Base-by-base conservation (phyloP, 1,139 yeast genomes). In the Sugiyamaella paludigena region DNA sequence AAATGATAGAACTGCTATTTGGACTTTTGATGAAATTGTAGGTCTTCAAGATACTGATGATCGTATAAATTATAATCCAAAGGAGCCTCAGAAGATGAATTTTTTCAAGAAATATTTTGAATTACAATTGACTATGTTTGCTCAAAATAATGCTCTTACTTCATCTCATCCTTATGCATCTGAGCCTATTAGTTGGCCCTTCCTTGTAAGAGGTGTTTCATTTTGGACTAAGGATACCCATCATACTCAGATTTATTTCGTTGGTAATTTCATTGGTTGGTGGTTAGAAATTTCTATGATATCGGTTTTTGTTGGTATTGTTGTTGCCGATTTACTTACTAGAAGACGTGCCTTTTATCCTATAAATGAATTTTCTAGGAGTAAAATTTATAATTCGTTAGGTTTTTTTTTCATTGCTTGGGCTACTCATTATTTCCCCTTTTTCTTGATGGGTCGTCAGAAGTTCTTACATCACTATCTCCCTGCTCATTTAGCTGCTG, bases 151-250 rank as follows among this genome's bases (percentile, higher is more conserved):
- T 69, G 82, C 84, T 59, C 75, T 92, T 59, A 78, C 92, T 4
- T 77, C 92, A 13, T 88, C 87, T 35, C 99, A 92, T 68, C 99
- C 99, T 43, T 94, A 87, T 73, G 96, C 98, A 7, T 87, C 97
- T 4, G 84, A 83, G 56, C 99, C 99, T 4, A 80, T 83, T 56
- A 73, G 85, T 7, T 92, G 99, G 99, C 98, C 98, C n/a, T 77
- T 87, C 58, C 79, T 94, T 40, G 70, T 85, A 48, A 80, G 87
- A 11, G 99, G 99, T 58, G 97, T 92, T 29, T 88, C 97, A 1
- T 92, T 92, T 77, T 92, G 98, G 96, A 89, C 95, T 40, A 83
- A 87, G 53, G 81, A 81, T 54, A 74, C 71, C 2, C 65, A 65
- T 51, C 61, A 63, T 11, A 68, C 75, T 26, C 98, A 94, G 70